phyloP scores from a whole-genome alignment of 2,329 filamentous ascomycete genomes.

The Talaromyces sp. region DNA sequence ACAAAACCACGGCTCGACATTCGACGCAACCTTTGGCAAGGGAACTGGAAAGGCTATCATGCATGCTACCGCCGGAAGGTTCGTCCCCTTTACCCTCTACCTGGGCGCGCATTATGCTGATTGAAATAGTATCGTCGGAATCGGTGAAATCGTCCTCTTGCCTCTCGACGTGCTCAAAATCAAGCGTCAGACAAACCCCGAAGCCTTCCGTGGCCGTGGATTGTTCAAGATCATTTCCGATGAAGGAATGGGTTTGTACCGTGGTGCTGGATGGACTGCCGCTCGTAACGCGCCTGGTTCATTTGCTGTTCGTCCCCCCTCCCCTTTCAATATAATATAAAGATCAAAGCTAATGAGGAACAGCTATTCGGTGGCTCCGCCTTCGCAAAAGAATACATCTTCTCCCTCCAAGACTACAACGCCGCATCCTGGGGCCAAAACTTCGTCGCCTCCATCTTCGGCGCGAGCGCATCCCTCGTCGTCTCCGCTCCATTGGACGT shows the following conservation, averaged over 20 bases:
- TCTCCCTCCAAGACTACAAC: slow-evolving; percentile 90
- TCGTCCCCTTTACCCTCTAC: slow-evolving; percentile 26
- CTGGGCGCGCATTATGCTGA: slow-evolving; percentile 14
- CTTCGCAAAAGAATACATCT: slow-evolving; percentile 96
- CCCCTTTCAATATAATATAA: not conserved
- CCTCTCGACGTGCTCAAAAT: slow-evolving; percentile 98
- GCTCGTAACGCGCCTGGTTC: slow-evolving; percentile 95
- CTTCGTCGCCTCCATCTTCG: slow-evolving; percentile 93
- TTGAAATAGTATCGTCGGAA: slow-evolving; percentile 74
- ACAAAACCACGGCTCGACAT: slow-evolving; percentile 74
- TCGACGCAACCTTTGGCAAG: slow-evolving; percentile 88
- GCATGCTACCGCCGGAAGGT: slow-evolving; percentile 94
- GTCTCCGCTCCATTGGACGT: slow-evolving; percentile 96
- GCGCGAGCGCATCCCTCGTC: slow-evolving; percentile 89
- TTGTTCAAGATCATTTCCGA: slow-evolving; percentile 86
- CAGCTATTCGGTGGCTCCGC: slow-evolving; percentile 96
- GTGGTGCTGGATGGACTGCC: slow-evolving; percentile 96
- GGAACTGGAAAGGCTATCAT: slow-evolving; percentile 98
- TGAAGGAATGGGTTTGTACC: slow-evolving; percentile 92
- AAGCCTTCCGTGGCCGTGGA: slow-evolving; percentile 92
- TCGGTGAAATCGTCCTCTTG: slow-evolving; percentile 93
- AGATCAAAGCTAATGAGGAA: slow-evolving; percentile 21
- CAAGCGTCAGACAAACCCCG: slow-evolving; percentile 98
- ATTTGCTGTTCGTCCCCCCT: slow-evolving; percentile 70
- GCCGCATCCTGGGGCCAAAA: slow-evolving; percentile 91